Evolutionary conservation across 768 basidiomycete species (phyloP).

Genomic region (Cystofilobasidium ferigula): DNA sequence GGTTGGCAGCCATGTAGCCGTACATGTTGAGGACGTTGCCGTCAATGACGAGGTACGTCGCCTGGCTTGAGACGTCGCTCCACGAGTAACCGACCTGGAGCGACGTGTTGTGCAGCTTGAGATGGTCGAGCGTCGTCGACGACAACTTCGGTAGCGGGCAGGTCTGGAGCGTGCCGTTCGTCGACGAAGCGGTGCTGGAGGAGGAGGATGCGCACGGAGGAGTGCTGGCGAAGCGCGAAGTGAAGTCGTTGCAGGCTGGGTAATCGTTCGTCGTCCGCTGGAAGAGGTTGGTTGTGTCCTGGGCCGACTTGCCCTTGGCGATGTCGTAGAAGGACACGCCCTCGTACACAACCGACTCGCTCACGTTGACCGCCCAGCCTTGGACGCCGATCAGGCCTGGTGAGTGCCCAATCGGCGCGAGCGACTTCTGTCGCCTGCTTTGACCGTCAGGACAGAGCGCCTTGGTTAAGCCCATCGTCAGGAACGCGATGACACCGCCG

Average conservation of each 20-base stretch:
- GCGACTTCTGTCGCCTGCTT: background rate
- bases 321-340: slow-evolving; percentile 53
- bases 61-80: slow-evolving; percentile 64
- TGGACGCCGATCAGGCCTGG: slow-evolving; percentile 59
- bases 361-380: slow-evolving; percentile 67
- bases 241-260: slow-evolving; percentile 52
- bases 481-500: slow-evolving; percentile 73
- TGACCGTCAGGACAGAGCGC: slow-evolving; percentile 62
- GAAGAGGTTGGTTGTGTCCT: slow-evolving; percentile 84
- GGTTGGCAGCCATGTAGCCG: slow-evolving; percentile 69
- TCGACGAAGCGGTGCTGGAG: too few species aligned
- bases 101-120: slow-evolving; percentile 56
- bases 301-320: slow-evolving; percentile 51
- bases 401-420: slow-evolving; percentile 43
- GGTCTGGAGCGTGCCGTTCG: too few species aligned
- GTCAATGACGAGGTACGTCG: slow-evolving; percentile 76
- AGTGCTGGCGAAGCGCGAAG: slow-evolving; percentile 57
- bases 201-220: slow-evolving; percentile 50
- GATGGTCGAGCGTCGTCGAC: slow-evolving; percentile 49
- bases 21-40: slow-evolving; percentile 87
- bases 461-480: slow-evolving; percentile 85
- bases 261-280: slow-evolving; percentile 57
- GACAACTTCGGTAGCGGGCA: slow-evolving; percentile 61
- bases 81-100: slow-evolving; percentile 78
- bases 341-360: slow-evolving; percentile 44